These are phyloP conservation scores for Leucocoprinus sp. DNA, from an alignment of 768 basidiomycete species.

Conservation along the genomic window DNA sequence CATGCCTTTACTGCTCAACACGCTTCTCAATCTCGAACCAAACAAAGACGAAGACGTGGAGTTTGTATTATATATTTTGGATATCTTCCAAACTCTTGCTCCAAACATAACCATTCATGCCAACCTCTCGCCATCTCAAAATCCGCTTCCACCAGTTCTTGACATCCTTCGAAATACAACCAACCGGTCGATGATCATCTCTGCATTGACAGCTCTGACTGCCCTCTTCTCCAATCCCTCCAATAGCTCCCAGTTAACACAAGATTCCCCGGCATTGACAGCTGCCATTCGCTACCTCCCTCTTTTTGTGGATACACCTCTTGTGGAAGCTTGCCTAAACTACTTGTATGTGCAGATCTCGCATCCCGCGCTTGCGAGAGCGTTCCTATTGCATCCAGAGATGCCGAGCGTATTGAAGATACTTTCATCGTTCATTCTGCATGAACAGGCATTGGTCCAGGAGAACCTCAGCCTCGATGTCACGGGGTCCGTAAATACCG, in stretches of 20 bases:
- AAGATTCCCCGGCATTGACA: constrained; percentile 50
- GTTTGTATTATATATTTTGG: constrained; percentile 62
- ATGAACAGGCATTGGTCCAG: constrained; percentile 54
- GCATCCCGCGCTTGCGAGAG: constrained; percentile 65
- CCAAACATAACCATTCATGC: constrained; percentile 30
- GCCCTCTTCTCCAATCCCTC: constrained; percentile 52
- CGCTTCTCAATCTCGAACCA: constrained; percentile 53
- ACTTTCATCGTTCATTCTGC: constrained; percentile 56
- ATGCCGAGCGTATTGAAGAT: constrained; percentile 66
- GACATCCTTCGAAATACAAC: constrained; percentile 46
- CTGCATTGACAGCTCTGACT: constrained; percentile 52
- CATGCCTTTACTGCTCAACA: constrained; percentile 54
- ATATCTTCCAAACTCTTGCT: constrained; percentile 61
- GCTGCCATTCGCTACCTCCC: constrained; percentile 68
- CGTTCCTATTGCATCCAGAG: constrained; percentile 62
- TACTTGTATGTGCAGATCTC: constrained; percentile 72
- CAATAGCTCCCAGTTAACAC: constrained; percentile 45
- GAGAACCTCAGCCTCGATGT: constrained; percentile 59
- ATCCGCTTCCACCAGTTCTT: constrained; percentile 51
- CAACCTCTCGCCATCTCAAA: constrained; percentile 24
- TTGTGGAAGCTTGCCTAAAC: constrained; percentile 66
- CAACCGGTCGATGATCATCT: constrained; percentile 72
- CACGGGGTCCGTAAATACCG: constrained; percentile 49
- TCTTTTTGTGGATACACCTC: constrained; percentile 56
- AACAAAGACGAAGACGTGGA: constrained; percentile 63